Evolutionary conservation across 2,329 filamentous ascomycete genomes (phyloP).

Genomic region (Penicillium italicum): DNA sequence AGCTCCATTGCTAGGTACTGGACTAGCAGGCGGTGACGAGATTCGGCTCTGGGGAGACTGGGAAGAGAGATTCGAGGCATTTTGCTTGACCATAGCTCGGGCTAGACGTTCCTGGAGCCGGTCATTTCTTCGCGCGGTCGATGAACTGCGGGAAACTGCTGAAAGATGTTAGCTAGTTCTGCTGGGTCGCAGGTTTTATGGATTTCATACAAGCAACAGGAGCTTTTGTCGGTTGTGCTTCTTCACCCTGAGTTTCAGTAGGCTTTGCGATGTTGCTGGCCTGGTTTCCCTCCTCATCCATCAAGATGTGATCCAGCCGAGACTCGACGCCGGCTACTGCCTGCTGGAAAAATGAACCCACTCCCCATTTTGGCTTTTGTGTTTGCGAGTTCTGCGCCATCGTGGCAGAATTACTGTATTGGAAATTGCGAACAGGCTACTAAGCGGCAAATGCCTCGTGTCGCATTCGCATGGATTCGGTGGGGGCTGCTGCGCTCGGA

Average conservation of each 20-base stretch:
- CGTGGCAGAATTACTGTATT: constrained; percentile 5
- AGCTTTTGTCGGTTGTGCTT: constrained; percentile 22
- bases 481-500: constrained; percentile 16
- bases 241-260: constrained; percentile 36
- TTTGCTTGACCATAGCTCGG: constrained; percentile 75
- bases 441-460: constrained; percentile 17
- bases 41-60: constrained; percentile 49
- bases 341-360: constrained; percentile 68
- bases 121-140: constrained; percentile 67
- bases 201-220: constrained; percentile 29
- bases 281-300: constrained; percentile 64
- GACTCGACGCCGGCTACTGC: constrained; percentile 93
- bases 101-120: constrained; percentile 85
- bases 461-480: constrained; percentile 23
- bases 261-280: constrained; percentile 26
- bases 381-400: constrained; percentile 39
- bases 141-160: constrained; percentile 61
- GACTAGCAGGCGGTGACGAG: constrained; percentile 53
- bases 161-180: constrained; percentile 24
- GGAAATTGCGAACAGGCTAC: constrained; percentile 13
- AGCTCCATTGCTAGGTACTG: constrained; percentile 44
- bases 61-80: constrained; percentile 48
- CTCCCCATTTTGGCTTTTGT: constrained; percentile 66
- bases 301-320: constrained; percentile 82
- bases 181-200: background rate